Conservation (phyloP, 768 basidiomycete species). For the Lactarius deliciosus region DNA sequence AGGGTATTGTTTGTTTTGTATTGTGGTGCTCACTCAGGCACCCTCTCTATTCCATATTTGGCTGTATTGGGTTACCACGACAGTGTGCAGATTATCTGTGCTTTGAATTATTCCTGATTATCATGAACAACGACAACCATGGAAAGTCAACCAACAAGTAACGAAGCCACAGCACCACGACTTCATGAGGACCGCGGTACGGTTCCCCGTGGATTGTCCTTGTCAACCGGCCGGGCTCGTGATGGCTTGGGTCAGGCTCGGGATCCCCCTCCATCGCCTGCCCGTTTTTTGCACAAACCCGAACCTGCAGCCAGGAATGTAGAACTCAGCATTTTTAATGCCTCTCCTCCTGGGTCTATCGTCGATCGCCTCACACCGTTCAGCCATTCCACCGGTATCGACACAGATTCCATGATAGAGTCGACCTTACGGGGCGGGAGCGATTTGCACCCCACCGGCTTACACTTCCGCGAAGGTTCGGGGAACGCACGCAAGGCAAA, state of each 20-base stretch:
- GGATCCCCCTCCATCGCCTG: conserved; percentile 7
- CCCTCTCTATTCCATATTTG: conserved; percentile 11
- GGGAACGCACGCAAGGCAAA: conserved; percentile 28
- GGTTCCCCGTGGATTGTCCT: neutral
- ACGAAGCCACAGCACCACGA: neutral
- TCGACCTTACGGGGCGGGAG: conserved; percentile 3
- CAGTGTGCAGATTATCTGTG: neutral
- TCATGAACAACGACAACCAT: conserved; percentile 10
- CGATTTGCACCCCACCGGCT: conserved; percentile 8
- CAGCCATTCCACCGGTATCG: conserved; percentile 7
- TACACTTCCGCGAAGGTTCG: conserved; percentile 30
- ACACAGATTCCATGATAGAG: conserved; percentile 8
- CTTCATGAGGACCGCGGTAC: neutral
- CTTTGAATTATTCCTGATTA: neutral
- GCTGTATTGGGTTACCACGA: neutral
- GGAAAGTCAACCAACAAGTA: conserved; percentile 6
- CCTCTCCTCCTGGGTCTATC: conserved; percentile 1
- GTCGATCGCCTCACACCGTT: neutral
- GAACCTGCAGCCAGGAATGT: neutral
- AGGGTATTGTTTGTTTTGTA: no score
- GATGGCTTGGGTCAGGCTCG: neutral
- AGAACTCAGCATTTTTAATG: neutral
- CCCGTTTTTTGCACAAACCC: conserved; percentile 5
- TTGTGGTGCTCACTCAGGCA: neutral
- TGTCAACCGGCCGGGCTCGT: neutral